Base-by-base conservation (phyloP, 768 basidiomycete species). In the Xerocomus spinulosus region DNA sequence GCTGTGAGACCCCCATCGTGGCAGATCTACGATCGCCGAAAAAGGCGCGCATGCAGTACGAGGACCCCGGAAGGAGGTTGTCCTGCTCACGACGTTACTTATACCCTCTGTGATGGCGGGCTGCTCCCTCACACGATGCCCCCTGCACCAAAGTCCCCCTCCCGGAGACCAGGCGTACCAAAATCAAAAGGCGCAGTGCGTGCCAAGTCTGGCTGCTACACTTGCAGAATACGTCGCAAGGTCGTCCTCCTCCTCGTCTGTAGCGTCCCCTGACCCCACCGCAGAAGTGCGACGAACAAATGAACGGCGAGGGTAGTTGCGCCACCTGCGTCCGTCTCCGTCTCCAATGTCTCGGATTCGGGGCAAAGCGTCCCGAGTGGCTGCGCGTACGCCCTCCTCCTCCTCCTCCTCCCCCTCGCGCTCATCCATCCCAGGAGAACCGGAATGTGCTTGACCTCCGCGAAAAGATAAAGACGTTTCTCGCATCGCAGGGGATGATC, bases 121-220 rank as follows among this genome's bases (percentile, higher is more conserved):
- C n/a, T n/a, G n/a, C 40, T 5, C 18, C 33, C 28, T 15, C 32
- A 21, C 26, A 44, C 14, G 55, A 67, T 69, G 68, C 63, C 65
- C 37, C 67, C 73, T 6, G 58, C 66, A 3, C 70, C 75, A 28
- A 78, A 75, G 63, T 67, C 70, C 17, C 64, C 64, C 0, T 66
- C 29, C 30, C 69, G 49, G 72, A 70, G 72, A 55, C 53, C 70
- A 65, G 79, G 79, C 58, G 72, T 78, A 63, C 76, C 82, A 53
- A 89, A 89, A 66, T 75, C 80, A 52, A 91, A 89, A 75, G 87
- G 85, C 64, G 83, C 85, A 46, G 79, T 84, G 24, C 83, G 88
- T 63, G 88, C 87, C 46, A 91, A 91, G 77, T 85, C 86, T 44
- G 88, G 89, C 55, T 92, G 89, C 66, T 91, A 89, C 71, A 91